These are phyloP conservation scores for Chloris gayana DNA, from an alignment of 176 grass and related monocot species.

Conservation along the genomic window DNA sequence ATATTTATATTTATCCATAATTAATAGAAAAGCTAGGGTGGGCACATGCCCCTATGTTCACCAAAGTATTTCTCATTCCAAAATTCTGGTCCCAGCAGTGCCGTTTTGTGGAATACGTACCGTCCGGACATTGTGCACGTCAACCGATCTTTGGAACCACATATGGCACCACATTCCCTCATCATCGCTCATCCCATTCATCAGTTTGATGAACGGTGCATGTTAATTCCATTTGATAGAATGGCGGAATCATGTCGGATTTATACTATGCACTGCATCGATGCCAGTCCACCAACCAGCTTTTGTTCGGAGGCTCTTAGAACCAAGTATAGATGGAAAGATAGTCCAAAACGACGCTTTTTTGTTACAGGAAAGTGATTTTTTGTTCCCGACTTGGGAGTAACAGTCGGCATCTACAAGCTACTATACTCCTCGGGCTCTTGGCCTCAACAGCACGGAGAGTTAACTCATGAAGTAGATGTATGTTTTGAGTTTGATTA, in stretches of 20 bases:
- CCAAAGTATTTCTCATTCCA: too few relatives aligned
- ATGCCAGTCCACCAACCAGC: slow-evolving; percentile 13
- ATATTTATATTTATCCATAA: too few relatives aligned
- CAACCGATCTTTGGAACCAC: slow-evolving; percentile 5
- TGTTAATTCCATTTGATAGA: too few relatives aligned
- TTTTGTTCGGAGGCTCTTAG: background rate
- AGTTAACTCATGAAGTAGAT: background rate
- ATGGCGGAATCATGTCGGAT: slow-evolving; percentile 9
- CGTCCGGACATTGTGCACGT: background rate
- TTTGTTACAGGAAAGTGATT: background rate
- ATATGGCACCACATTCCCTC: background rate
- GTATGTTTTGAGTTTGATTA: background rate
- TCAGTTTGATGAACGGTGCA: too few relatives aligned
- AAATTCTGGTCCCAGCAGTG: slow-evolving; percentile 12
- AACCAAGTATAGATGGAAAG: background rate
- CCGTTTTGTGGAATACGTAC: slow-evolving; percentile 23
- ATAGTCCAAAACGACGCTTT: background rate
- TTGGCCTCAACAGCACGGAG: background rate
- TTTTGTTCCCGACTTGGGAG: background rate
- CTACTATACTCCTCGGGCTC: too few relatives aligned
- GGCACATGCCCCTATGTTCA: too few relatives aligned
- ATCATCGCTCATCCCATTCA: background rate
- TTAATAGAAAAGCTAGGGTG: too few relatives aligned
- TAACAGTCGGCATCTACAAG: background rate
- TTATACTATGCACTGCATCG: slow-evolving; percentile 26